phyloP scores from a whole-genome alignment of 805 yeast species.

The Ascoidea asiatica region DNA sequence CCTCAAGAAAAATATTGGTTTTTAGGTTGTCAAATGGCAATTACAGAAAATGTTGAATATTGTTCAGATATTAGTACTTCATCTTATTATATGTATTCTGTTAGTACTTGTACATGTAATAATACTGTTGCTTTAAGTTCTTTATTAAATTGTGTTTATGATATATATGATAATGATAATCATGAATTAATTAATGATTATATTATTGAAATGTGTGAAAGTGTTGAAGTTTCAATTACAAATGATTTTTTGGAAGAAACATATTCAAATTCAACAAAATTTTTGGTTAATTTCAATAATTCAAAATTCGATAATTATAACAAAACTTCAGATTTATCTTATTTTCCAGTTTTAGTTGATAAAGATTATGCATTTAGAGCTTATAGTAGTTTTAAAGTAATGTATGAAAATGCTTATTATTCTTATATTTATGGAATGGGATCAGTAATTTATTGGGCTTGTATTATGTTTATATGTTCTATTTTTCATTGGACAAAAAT shows the following conservation, averaged over 20 bases:
- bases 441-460: conserved; percentile 22
- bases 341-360: neutral
- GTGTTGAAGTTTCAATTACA: neutral
- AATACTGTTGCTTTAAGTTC: conserved; percentile 1
- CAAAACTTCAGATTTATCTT: neutral
- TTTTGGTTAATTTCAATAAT: neutral
- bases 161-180: neutral
- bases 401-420: conserved; percentile 1
- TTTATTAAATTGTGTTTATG: conserved; percentile 1
- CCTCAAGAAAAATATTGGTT: neutral
- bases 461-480: conserved; percentile 20
- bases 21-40: neutral
- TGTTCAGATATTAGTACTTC: neutral
- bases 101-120: neutral
- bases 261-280: neutral
- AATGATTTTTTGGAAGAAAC: neutral
- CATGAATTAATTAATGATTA: neutral
- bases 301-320: neutral
- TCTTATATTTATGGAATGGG: conserved; percentile 18
- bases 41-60: neutral
- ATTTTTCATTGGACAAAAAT: conserved; percentile 12
- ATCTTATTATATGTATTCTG: too few species aligned
- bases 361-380: neutral
- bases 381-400: conserved; percentile 1
- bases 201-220: neutral